Evolutionary conservation across 495 filamentous ascomycete species (phyloP), one percentile per base, ranked within the genome.

Genomic region (Thermochaetoides thermophila): DNA sequence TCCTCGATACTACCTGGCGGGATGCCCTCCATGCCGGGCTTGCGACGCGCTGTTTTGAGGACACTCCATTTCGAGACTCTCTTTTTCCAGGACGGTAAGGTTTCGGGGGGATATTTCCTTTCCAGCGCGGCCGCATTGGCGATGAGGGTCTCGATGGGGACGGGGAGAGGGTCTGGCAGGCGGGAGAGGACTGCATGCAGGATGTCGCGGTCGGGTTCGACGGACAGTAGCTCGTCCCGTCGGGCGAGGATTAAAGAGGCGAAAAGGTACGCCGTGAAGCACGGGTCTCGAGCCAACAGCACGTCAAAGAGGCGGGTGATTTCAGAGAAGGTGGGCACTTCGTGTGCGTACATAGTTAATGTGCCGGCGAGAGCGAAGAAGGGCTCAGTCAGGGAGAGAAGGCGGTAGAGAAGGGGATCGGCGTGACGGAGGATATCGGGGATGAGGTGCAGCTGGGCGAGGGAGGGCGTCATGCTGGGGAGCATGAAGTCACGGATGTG

Each of bases 401-500:
- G 91, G 2, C 44, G 63, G 48, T 63, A 73, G 13, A 96, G 61
- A 19, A 57, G 57, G 1, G 73, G 66, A 48, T 94, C 81, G 10
- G 68, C 72, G 6, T 65, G 63, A 34, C 69, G 53, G 5, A 97
- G 62, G 27, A 97, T 81, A 38, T 78, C 67, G 6, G 83, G 86
- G 37, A 97, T 73, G 1, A 97, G 71, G 11, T 74, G 70, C 1
- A 96, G 72, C 51, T 96, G 89, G 25, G 73, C 66, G 30, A 92
- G 53, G 10, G 87, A 77, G 7, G 85, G 78, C 14, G 71, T 59
- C n/a, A 97, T 69, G 8, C 78, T 78, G 5, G 87, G 86, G 1
- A 96, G 75, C 91, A 97, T 95, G 50, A 93, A 97, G 57, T 97
- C 89, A 31, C 89, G 74, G 49, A 96, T 94, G 29, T 81, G 77